phyloP scores from a whole-genome alignment of 306 rosid species.

The Lotus japonicus region DNA sequence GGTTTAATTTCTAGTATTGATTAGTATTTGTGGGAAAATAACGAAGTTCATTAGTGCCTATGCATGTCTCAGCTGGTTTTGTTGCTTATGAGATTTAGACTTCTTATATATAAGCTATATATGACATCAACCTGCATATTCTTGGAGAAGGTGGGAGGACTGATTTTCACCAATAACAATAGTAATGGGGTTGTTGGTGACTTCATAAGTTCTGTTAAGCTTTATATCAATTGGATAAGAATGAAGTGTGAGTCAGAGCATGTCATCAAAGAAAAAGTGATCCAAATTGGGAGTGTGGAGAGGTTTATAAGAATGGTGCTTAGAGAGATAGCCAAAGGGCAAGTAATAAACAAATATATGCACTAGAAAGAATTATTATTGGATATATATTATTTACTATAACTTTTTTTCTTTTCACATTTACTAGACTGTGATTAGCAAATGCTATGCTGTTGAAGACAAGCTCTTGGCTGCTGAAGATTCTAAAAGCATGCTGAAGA shows the following conservation, averaged over 20 bases:
- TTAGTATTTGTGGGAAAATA: too few relatives aligned
- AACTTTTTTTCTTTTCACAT: neutral
- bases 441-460: conserved; percentile 5
- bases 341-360: neutral
- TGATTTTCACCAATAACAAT: neutral
- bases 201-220: neutral
- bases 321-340: neutral
- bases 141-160: neutral
- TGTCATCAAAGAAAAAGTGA: neutral
- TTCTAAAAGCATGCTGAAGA: neutral
- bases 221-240: neutral
- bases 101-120: neutral
- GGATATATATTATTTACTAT: neutral
- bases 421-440: neutral
- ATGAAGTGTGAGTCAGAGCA: neutral
- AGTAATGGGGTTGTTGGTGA: neutral
- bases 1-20: too few relatives aligned
- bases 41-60: neutral
- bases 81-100: conserved; percentile 4
- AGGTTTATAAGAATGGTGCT: neutral
- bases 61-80: neutral
- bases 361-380: neutral
- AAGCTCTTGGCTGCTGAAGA: conserved; percentile 3
- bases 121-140: conserved; percentile 12
- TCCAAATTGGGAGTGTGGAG: neutral